Conservation (phyloP, 1,284 basidiomycete genomes). For the Ceratobasidium sp. region DNA sequence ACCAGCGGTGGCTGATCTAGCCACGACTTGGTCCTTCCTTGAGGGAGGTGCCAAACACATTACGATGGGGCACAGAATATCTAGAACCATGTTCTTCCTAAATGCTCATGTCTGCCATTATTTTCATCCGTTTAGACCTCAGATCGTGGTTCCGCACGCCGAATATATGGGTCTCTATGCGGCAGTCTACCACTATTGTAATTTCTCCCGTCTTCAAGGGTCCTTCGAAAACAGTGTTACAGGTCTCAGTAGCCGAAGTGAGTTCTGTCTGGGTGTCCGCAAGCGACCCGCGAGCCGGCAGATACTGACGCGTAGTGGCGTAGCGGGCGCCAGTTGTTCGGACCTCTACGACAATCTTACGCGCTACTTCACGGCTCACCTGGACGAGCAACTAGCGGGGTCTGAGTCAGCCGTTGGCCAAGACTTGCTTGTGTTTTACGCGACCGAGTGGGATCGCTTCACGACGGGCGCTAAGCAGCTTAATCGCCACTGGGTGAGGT, state of each 20-base stretch:
- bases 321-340: constrained; percentile 90
- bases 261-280: constrained; percentile 49
- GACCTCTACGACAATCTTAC: constrained; percentile 93
- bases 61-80: constrained; percentile 71
- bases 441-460: constrained; percentile 94
- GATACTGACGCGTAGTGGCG: constrained; percentile 40
- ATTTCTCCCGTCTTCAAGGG: constrained; percentile 84
- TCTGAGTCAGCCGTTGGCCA: constrained; percentile 86
- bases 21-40: constrained; percentile 90
- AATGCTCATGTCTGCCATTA: constrained; percentile 45
- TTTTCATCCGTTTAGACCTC: constrained; percentile 61
- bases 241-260: constrained; percentile 67
- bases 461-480: constrained; percentile 97
- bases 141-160: constrained; percentile 88
- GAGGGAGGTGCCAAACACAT: constrained; percentile 91
- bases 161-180: constrained; percentile 95
- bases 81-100: not conserved
- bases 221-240: constrained; percentile 60
- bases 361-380: constrained; percentile 83
- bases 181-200: constrained; percentile 97
- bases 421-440: constrained; percentile 91
- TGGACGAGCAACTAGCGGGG: constrained; percentile 75
- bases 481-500: constrained; percentile 98
- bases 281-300: not conserved
- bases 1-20: constrained; percentile 72